phyloP scores from a whole-genome alignment of 1,139 yeast species.

The Suhomyces bokatorum region DNA sequence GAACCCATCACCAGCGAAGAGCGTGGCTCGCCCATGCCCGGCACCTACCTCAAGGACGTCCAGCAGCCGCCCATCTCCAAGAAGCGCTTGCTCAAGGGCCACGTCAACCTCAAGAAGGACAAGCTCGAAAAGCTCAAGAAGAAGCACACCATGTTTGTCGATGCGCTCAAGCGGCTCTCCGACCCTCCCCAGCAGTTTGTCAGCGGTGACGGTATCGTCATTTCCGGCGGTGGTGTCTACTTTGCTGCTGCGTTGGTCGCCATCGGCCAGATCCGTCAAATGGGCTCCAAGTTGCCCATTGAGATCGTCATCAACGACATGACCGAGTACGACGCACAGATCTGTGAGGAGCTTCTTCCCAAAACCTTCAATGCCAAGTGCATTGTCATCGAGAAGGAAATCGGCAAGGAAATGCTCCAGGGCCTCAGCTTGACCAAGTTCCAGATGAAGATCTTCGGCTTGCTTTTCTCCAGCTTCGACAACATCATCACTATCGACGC shows the following conservation, averaged over 20 bases:
- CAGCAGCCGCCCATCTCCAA: slow-evolving; percentile 19
- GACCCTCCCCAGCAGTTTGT: slow-evolving; percentile 27
- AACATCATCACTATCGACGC: slow-evolving; percentile 37
- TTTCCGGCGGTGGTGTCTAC: slow-evolving; percentile 32
- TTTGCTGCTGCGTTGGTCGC: slow-evolving; percentile 33
- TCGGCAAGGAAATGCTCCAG: slow-evolving; percentile 27
- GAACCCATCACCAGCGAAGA: slow-evolving; percentile 24
- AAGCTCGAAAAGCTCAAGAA: slow-evolving; percentile 25
- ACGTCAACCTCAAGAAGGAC: slow-evolving; percentile 22
- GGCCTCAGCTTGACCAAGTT: slow-evolving; percentile 24
- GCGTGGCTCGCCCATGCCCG: slow-evolving; percentile 23
- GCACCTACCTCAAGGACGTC: slow-evolving; percentile 19
- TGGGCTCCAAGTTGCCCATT: slow-evolving; percentile 37
- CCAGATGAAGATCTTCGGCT: slow-evolving; percentile 34
- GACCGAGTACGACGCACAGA: slow-evolving; percentile 27
- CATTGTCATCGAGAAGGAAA: slow-evolving; percentile 30
- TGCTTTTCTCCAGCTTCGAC: slow-evolving; percentile 38
- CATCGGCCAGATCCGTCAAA: slow-evolving; percentile 34
- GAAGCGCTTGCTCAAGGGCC: slow-evolving; percentile 18
- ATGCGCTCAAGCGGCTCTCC: slow-evolving; percentile 24
- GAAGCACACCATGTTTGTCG: slow-evolving; percentile 30
- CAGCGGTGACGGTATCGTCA: slow-evolving; percentile 39
- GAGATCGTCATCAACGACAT: slow-evolving; percentile 33
- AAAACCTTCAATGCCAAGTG: slow-evolving; percentile 32
- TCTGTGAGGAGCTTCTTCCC: slow-evolving; percentile 34